Evolutionary conservation across 2,329 filamentous ascomycete genomes (phyloP), one percentile per base, ranked within the genome.

Genomic region (Ophiognomonia clavigignenti-juglandacearum): DNA sequence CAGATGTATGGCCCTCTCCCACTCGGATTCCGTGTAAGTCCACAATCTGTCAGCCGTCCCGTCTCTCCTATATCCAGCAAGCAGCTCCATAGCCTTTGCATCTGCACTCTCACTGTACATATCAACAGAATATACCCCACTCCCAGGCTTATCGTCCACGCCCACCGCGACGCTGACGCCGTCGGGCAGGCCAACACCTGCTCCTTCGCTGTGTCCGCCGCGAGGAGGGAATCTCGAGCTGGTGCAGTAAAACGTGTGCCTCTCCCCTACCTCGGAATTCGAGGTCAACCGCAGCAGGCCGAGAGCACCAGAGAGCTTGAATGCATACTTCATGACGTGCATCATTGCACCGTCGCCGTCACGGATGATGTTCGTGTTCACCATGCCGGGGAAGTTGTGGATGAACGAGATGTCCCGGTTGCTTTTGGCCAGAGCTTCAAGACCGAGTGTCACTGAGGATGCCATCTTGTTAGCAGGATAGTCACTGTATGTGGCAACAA

Each of bases 341-440:
- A 49, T 43, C 11, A 29, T 11, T 8, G 41, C 48, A 4, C 53
- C 60, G 16, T 45, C 61, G 48, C 52, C 49, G 36, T 52, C 59
- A 6, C 55, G 50, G 23, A 56, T 32, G 48, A 55, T 54, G 13
- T 57, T 57, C 2, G 66, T 66, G 37, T 64, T 61, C 10, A 71
- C 68, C 19, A 61, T 54, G 3, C 68, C 65, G 0, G 68, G 69
- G 40, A 60, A 68, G 26, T 59, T 59, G 47, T 71, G 68, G 6
- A 72, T 54, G 47, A 71, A 72, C 1, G 59, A 58, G 11, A 72
- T 61, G 5, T 63, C 61, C 0, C 73, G 73, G 22, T 75, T 67
- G 10, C 65, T 56, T 4, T 61, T 59, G 0, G 75, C 70, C 4
- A 81, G 59, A 14, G 73, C 66, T 44, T 76, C 75, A 32, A 76